Evolutionary conservation across 164 flowering plant genomes (phyloP).

Genomic region (Aristolochia contorta): DNA sequence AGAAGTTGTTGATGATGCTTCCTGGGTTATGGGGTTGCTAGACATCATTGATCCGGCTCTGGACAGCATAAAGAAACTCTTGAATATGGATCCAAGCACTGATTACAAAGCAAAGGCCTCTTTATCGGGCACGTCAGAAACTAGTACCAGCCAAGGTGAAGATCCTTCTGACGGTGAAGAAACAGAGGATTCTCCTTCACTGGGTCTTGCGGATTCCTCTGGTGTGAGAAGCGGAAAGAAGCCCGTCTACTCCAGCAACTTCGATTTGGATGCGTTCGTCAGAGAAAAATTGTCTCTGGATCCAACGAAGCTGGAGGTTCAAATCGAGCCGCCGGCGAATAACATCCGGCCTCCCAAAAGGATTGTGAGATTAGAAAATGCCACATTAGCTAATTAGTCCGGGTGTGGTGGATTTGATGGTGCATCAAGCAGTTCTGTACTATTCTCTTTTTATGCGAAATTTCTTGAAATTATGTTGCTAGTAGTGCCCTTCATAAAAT

Average conservation of each 20-base stretch:
- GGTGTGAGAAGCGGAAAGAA: constrained; percentile 8
- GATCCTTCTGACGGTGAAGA: constrained; percentile 10
- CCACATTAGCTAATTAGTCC: neutral
- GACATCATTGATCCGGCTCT: constrained; percentile 86
- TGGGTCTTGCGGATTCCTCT: neutral
- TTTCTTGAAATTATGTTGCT: neutral
- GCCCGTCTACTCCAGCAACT: constrained; percentile 11
- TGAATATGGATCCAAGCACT: constrained; percentile 44
- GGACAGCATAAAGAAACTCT: constrained; percentile 64
- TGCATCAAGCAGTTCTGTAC: neutral
- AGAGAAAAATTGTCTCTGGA: constrained; percentile 51
- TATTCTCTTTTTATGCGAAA: neutral
- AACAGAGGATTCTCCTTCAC: neutral
- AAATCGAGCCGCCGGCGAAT: constrained; percentile 24
- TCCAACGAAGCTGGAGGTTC: constrained; percentile 41
- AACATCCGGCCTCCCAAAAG: constrained; percentile 18
- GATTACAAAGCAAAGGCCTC: neutral
- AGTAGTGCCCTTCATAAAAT: neutral
- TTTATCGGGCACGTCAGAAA: too few species aligned
- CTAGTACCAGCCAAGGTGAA: constrained; percentile 4
- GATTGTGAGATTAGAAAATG: constrained; percentile 17
- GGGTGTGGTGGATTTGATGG: neutral
- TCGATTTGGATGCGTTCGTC: constrained; percentile 60
- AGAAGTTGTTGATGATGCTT: constrained; percentile 89
- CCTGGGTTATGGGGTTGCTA: constrained; percentile 83